A percentile compares a stretch with the other conserved stretches of the same genome.
These are phyloP conservation scores for Sporothrix dimorphospora DNA, from an alignment of 2,329 filamentous ascomycete genomes.

Conservation along the genomic window DNA sequence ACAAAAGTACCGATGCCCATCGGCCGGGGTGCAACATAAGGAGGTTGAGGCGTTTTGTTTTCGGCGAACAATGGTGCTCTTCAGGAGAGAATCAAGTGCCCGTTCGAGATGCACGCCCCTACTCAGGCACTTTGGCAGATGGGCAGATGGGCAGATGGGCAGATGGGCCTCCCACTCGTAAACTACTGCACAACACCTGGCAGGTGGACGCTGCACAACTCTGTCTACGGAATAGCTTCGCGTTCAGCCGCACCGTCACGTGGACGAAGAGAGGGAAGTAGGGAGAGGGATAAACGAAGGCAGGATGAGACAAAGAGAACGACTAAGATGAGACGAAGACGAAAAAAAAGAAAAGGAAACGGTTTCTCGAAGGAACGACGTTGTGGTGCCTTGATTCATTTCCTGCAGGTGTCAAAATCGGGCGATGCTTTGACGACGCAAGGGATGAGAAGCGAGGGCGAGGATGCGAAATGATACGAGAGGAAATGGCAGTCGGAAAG, in stretches of 20 bases:
- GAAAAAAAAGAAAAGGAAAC: neutral
- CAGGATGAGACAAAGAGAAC: neutral
- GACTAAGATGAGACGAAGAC: neutral
- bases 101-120: neutral
- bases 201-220: neutral
- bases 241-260: conserved; percentile 4
- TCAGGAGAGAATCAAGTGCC: neutral
- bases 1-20: too few species aligned
- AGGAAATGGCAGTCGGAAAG: too few species aligned
- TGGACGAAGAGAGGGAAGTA: neutral
- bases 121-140: too few species aligned
- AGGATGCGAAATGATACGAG: neutral
- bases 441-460: neutral
- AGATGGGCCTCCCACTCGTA: too few species aligned
- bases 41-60: neutral
- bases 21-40: neutral
- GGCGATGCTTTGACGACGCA: neutral
- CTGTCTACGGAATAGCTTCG: neutral
- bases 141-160: too few species aligned
- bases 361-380: neutral
- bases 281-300: neutral
- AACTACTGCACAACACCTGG: too few species aligned
- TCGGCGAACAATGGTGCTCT: neutral
- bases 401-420: conserved; percentile 8
- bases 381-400: neutral